Percentiles rank a stretch among this genome's conserved stretches.
phyloP scores from a whole-genome alignment of 768 basidiomycete genomes.

The Leccinum rimulosum region DNA sequence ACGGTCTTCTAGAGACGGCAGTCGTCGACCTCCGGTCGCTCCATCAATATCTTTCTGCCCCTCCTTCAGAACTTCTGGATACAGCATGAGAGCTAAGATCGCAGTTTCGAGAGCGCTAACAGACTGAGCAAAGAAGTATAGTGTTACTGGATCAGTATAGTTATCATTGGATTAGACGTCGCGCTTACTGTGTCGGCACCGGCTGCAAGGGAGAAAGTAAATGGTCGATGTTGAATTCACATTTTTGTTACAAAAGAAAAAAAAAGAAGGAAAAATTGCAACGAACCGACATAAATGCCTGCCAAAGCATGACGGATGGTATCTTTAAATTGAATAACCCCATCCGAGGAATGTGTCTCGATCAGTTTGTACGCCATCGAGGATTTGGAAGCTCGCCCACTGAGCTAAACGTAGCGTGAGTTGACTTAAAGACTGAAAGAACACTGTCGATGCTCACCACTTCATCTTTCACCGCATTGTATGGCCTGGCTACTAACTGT shows the following conservation, averaged over 20 bases:
- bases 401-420: no score
- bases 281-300: not conserved
- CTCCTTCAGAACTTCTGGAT: slow-evolving; percentile 2
- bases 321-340: no score
- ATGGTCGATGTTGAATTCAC: not conserved
- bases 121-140: not conserved
- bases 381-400: no score
- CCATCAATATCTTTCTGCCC: not conserved
- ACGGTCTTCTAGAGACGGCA: slow-evolving; percentile 2
- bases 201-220: not conserved
- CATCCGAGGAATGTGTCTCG: no score
- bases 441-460: no score
- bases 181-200: slow-evolving; percentile 6
- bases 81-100: slow-evolving; percentile 4
- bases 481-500: no score
- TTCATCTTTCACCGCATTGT: no score
- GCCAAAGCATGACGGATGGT: no score
- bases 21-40: not conserved
- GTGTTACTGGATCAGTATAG: not conserved
- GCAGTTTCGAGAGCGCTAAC: slow-evolving; percentile 1
- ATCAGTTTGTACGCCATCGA: no score
- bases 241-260: not conserved
- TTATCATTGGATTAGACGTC: not conserved
- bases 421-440: no score
- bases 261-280: not conserved